A percentile compares a stretch with the other conserved stretches of the same genome.
These are phyloP conservation scores for Sarocladiaceae sp. DNA, from an alignment of 2,329 filamentous ascomycete species.

Conservation along the genomic window DNA sequence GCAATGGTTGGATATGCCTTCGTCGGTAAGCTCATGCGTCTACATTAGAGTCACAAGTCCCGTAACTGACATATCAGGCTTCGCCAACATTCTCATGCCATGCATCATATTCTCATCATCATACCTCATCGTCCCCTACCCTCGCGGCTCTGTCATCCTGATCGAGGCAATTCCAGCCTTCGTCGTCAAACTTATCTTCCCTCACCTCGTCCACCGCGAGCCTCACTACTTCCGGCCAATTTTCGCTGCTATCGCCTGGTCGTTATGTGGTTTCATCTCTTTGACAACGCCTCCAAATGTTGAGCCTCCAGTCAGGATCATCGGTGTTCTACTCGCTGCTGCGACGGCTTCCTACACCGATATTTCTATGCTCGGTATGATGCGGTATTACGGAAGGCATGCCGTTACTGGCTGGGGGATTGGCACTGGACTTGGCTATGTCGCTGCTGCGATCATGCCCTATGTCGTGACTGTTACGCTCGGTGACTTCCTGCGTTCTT, in stretches of 20 bases:
- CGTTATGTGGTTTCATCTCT: constrained; percentile 15
- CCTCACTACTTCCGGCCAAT: constrained; percentile 25
- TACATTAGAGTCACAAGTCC: background rate
- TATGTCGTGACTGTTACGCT: constrained; percentile 24
- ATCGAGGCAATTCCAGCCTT: constrained; percentile 27
- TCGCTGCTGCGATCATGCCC: constrained; percentile 24
- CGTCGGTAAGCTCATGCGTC: background rate
- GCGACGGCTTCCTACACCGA: constrained; percentile 25
- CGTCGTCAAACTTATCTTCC: constrained; percentile 22
- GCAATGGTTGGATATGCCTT: background rate
- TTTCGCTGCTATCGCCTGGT: constrained; percentile 22
- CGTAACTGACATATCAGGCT: constrained; percentile 17
- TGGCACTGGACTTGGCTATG: constrained; percentile 24
- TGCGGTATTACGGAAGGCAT: constrained; percentile 23
- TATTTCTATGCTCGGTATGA: constrained; percentile 26
- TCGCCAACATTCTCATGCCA: constrained; percentile 25
- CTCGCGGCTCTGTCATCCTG: constrained; percentile 25
- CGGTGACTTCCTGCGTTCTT: constrained; percentile 21
- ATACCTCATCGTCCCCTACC: constrained; percentile 31
- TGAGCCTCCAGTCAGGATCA: constrained; percentile 22
- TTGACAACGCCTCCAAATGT: constrained; percentile 28
- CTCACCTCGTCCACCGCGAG: constrained; percentile 22
- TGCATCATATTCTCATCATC: constrained; percentile 27
- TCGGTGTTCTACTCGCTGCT: constrained; percentile 25
- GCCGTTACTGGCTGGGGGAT: constrained; percentile 31